Base-by-base conservation (phyloP, 2,329 filamentous ascomycete species). In the Aspergillus sp. region DNA sequence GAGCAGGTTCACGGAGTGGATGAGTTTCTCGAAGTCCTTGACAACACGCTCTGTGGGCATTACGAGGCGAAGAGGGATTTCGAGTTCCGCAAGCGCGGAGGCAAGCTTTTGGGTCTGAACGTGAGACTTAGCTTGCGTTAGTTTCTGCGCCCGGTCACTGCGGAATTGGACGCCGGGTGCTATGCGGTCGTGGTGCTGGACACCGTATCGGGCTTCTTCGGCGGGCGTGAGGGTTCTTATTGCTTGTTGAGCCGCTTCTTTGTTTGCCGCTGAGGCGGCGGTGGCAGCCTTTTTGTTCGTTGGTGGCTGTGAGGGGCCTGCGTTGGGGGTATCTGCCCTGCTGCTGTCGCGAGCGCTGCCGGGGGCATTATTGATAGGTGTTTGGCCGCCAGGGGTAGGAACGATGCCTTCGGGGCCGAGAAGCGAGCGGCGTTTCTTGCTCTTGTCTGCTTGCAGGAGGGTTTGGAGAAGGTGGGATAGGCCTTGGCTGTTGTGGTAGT, bases 91-190 rank as follows among this genome's bases (percentile, higher is more conserved):
- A 22, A 83, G 73, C 1, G 81, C 81, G 45, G 77, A 76, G 31
- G 76, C 78, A 49, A 83, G 76, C 66, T 83, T 83, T 64, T 79
- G 78, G 0, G 81, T 80, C 64, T 83, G 81, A 2, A 82, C 79
- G 63, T 82, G 81, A 31, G 80, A 82, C 68, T 83, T 83, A 34
- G 81, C 81, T 64, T 82, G 80, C 3, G 80, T 81, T 56, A 82
- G 76, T 63, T 82, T 81, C 59, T 80, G 78, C 52, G 81, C 79
- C 63, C 79, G 80, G 64, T 83, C 81, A 66, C 92, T 92, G 13
- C 94, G 91, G 84, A 98, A 98, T 15, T 91, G 90, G 41, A 97
- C 91, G 7, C 95, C 94, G 8, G 89, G 90, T 1, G 90, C 88
- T 45, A 97, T 84, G 30, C 94, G 91, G 59, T 98, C 94, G 66